Evolutionary conservation across 1,139 yeast genomes (phyloP), one percentile per base, ranked within the genome.

Genomic region (Eremothecium coryli): DNA sequence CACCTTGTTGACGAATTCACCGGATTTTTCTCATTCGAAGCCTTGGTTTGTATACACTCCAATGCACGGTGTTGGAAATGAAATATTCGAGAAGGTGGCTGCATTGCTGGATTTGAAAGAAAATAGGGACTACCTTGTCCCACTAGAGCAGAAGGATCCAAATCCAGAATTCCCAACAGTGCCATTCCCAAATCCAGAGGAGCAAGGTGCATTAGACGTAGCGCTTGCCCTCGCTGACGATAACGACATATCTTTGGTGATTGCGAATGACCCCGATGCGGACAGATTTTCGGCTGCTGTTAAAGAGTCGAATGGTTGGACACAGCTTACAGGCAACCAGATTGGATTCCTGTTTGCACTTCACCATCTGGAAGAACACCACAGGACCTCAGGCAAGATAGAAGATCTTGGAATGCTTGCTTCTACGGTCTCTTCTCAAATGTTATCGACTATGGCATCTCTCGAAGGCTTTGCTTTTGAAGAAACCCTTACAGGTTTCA

Each of bases 231-330:
- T 61, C 2, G 61, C 64, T 0, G 63, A 66, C 30, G 50, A 48
- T 1, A 43, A 52, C 12, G 33, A 17, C 0, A 55, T 71, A 21
- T 54, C 62, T 4, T 55, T 86, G 28, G 90, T 88, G 2, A 48
- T 90, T 5, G 95, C 96, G 2, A 88, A 80, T 54, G 98, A 90
- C 52, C 97, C 98, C 0, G 97, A 90, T 59, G 98, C 97, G 1
- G 98, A 90, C 56, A 66, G 98, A 40, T 88, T 88, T 55, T 76
- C 85, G 28, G 82, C 76, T 5, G 77, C 90, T 2, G 76, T 76
- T 35, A 62, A 60, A 33, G 46, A 52, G 4, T 38, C 43, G 1
- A 38, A 47, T 1, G 70, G 67, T 3, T 88, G 95, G 94, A 62
- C 59, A 32, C 96, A 88, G 56, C 60, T 90, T 37, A 79, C 93